Conservation (phyloP, 139 green algal genomes). For the Tetradesmus obliquus region DNA sequence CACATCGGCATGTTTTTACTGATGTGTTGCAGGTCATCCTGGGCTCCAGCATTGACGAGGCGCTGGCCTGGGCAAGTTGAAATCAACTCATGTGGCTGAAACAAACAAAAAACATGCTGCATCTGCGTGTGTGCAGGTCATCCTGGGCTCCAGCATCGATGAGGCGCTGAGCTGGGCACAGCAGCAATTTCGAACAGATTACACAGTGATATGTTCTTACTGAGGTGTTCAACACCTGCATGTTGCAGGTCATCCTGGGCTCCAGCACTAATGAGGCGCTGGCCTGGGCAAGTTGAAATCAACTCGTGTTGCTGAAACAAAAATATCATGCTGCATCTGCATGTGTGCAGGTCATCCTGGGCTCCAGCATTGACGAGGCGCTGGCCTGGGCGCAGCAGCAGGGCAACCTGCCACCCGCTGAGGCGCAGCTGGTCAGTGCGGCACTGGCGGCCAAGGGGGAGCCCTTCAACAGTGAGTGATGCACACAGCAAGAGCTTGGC, state of each 20-base stretch:
- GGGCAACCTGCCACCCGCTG: slow-evolving; percentile 37
- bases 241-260: slow-evolving; percentile 15
- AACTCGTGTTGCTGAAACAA: no score
- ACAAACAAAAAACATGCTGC: not conserved
- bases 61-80: slow-evolving; percentile 4
- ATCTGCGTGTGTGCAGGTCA: not conserved
- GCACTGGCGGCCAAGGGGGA: slow-evolving; percentile 27
- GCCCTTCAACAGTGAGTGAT: slow-evolving; percentile 33
- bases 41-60: slow-evolving; percentile 47
- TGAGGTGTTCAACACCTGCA: no score
- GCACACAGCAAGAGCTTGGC: no score
- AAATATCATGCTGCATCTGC: not conserved
- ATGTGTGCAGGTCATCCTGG: slow-evolving; percentile 29
- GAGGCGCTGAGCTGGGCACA: slow-evolving; percentile 45
- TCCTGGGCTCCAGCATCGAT: slow-evolving; percentile 46
- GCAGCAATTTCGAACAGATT: no score
- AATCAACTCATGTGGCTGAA: no score
- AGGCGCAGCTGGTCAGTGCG: not conserved
- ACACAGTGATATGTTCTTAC: no score
- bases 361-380: slow-evolving; percentile 49
- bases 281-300: not conserved
- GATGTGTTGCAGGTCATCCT: not conserved
- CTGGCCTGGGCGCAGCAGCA: slow-evolving; percentile 54
- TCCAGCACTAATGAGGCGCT: slow-evolving; percentile 45
- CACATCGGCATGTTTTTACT: no score